Base-by-base conservation (phyloP, 352 stramenopile genomes). In the Phytopythium sindhum region DNA sequence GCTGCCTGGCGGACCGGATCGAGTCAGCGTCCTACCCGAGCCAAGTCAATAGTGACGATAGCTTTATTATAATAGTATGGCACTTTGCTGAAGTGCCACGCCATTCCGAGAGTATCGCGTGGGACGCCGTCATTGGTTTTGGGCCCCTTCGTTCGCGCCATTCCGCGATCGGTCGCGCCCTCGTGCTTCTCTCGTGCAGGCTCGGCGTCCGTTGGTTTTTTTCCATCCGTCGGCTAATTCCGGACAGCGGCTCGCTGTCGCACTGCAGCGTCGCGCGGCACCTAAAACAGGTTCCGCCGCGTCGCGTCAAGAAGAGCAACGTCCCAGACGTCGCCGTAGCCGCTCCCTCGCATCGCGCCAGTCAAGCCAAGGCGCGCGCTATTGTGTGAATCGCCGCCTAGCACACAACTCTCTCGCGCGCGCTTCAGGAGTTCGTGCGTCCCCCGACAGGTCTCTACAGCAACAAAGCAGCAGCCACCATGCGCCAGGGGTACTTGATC, bases 401-500 rank as follows among this genome's bases (percentile, higher is more conserved):
- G 0, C 21, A 15, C 7, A 0, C 42, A 48, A 8, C 21, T 14
- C 42, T 35, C 31, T 8, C 19, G 21, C 42, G 42, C 21, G 41
- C 42, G 42, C 42, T 26, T 12, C 42, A 54, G 47, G n/a, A 11
- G 2, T 33, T 54, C 23, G 31, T 37, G 31, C 14, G 33, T 39
- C 33, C 7, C 7, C 48, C 23, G 28, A 39, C 26, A 57, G 50
- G 26, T 41, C 48, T 51, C 28, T 24, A 24, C 28, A 21, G 14
- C 26, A 24, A 57, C 50, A 37, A 57, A 9, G 17, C 23, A 48
- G 42, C 44, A 14, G 9, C 54, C 24, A 91, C 90, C 79, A 90
- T 77, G 37, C 83, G 75, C 61, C 85, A 95, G 62, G 86, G 86
- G 28, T 93, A 88, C 63, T 69, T 95, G 61, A 79, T 95, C 31